These are phyloP conservation scores for Pyrenochaeta sp. DNA, from an alignment of 2,329 filamentous ascomycete species.

Conservation along the genomic window DNA sequence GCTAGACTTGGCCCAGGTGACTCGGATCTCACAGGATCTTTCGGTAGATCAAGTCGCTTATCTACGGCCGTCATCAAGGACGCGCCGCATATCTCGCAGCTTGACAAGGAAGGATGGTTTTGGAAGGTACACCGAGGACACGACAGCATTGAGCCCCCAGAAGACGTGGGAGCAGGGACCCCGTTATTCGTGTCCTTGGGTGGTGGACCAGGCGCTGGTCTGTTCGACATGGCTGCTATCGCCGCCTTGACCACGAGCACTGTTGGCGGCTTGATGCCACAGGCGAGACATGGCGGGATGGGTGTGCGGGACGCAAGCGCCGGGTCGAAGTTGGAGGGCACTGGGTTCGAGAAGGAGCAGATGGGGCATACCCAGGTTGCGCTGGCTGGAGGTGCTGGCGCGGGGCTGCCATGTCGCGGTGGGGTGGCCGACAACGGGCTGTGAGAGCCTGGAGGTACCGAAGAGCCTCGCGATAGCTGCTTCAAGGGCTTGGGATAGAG, in stretches of 20 bases:
- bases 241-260: slow-evolving; percentile 86
- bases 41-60: slow-evolving; percentile 53
- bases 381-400: slow-evolving; percentile 60
- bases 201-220: slow-evolving; percentile 48
- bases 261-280: slow-evolving; percentile 90
- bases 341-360: slow-evolving; percentile 91
- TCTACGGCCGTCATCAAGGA: slow-evolving; percentile 67
- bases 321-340: slow-evolving; percentile 93
- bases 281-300: slow-evolving; percentile 86
- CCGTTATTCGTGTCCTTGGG: slow-evolving; percentile 52
- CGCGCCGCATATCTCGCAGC: slow-evolving; percentile 91
- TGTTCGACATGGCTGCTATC: slow-evolving; percentile 75
- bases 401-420: slow-evolving; percentile 48
- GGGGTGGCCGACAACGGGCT: slow-evolving; percentile 40
- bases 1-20: slow-evolving; percentile 78
- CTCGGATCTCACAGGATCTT: slow-evolving; percentile 63
- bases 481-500: slow-evolving; percentile 83
- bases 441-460: slow-evolving; percentile 52
- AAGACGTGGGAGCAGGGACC: slow-evolving; percentile 11
- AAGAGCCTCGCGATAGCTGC: slow-evolving; percentile 64
- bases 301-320: slow-evolving; percentile 79
- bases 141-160: slow-evolving; percentile 29
- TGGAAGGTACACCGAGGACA: slow-evolving; percentile 93
- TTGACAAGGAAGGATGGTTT: slow-evolving; percentile 85
- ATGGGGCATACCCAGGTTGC: slow-evolving; percentile 97